Evolutionary conservation across 805 yeast species (phyloP).

Genomic region (Priceomyces carsonii): DNA sequence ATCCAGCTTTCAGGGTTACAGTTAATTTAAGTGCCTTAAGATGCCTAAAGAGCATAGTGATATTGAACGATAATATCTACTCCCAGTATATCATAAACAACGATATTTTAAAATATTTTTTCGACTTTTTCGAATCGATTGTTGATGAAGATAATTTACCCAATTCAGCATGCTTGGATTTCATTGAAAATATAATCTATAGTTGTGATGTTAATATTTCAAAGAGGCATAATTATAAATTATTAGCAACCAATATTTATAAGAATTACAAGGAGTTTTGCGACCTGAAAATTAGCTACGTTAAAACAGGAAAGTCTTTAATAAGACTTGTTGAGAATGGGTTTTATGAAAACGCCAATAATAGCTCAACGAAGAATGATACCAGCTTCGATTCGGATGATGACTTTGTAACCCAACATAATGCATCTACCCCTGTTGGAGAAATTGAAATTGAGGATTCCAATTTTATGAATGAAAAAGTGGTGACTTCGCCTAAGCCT

Average conservation of each 20-base stretch:
- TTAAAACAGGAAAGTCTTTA: constrained; percentile 29
- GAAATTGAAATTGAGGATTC: constrained; percentile 17
- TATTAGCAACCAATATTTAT: constrained; percentile 30
- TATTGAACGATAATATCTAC: constrained; percentile 63
- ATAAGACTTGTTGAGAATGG: constrained; percentile 23
- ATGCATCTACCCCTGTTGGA: constrained; percentile 29
- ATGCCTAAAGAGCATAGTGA: constrained; percentile 62
- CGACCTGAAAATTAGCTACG: constrained; percentile 26
- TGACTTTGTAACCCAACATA: constrained; percentile 16
- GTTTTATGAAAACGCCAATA: constrained; percentile 6
- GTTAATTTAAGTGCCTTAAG: constrained; percentile 68
- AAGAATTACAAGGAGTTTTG: constrained; percentile 29
- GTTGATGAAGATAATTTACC: constrained; percentile 59
- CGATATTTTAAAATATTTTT: constrained; percentile 50
- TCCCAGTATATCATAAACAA: constrained; percentile 56
- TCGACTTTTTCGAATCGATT: constrained; percentile 50
- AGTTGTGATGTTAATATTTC: constrained; percentile 20
- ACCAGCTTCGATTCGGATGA: constrained; percentile 20
- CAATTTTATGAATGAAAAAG: constrained; percentile 1
- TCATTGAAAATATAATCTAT: constrained; percentile 48
- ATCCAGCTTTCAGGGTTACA: constrained; percentile 44
- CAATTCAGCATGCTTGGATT: constrained; percentile 74
- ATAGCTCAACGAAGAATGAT: constrained; percentile 13
- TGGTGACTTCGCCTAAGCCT: constrained; percentile 3
- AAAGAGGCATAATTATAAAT: constrained; percentile 23